A percentile compares a stretch with the other conserved stretches of the same genome.
Evolutionary conservation across 306 rosid genomes (phyloP).

Genomic region (Citrullus amarus): DNA sequence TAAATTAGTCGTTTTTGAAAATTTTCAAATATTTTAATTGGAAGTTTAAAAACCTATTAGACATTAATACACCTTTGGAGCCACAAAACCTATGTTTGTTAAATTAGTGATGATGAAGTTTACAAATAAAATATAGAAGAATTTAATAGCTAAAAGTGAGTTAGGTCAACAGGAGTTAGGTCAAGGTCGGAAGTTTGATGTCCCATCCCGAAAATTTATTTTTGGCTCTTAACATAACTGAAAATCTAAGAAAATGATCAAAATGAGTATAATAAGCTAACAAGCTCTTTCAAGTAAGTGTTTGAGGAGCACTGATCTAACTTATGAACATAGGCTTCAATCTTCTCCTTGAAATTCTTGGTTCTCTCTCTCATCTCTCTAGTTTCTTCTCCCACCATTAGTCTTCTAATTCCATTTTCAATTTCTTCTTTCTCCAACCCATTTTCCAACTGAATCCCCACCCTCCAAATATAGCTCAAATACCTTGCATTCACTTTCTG

Average conservation of each 20-base stretch:
- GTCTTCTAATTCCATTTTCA: conserved; percentile 26
- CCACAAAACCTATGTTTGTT: no score
- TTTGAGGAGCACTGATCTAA: conserved; percentile 5
- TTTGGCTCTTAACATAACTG: no score
- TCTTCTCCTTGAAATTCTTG: conserved; percentile 30
- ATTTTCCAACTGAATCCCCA: conserved; percentile 36
- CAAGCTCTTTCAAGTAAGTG: conserved; percentile 6
- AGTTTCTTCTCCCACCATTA: conserved; percentile 32
- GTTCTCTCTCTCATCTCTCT: conserved; percentile 33
- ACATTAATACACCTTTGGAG: no score
- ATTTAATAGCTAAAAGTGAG: no score
- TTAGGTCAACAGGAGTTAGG: no score
- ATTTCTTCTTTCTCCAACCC: conserved; percentile 34
- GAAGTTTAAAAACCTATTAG: no score
- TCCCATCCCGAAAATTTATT: no score
- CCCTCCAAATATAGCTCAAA: conserved; percentile 37
- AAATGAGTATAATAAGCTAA: neutral
- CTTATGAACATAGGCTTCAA: conserved; percentile 10
- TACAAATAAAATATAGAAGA: no score
- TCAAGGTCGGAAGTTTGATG: no score
- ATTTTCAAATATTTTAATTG: no score
- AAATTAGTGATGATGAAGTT: no score
- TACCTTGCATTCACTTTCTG: conserved; percentile 55
- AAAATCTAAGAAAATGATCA: neutral
- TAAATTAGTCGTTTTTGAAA: no score